Evolutionary conservation across 306 rosid genomes (phyloP), one percentile per base, ranked within the genome.

Genomic region (Gynostemma pentaphyllum): DNA sequence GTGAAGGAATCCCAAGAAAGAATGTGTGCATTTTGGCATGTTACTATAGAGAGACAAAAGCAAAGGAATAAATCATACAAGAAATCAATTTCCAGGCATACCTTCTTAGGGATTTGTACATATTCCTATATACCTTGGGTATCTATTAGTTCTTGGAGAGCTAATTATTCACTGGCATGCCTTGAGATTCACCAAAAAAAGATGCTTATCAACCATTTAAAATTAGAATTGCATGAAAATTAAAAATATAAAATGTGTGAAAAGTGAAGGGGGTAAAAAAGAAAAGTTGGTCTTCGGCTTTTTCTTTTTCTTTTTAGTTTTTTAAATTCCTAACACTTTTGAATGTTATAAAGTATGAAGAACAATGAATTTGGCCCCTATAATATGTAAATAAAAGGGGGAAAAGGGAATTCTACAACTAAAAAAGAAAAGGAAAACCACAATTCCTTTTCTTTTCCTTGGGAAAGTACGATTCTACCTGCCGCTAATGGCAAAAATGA

Each of bases 1-100:
- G 78, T 70, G 83, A 79, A 76, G 79, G 86, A 87, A 84, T 90
- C 94, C 94, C 95, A 81, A 86, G 81, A 80, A 72, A 84, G 86
- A 76, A 79, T 86, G 79, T 66, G 79, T 66, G 66, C 68, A 82
- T 82, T 82, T 82, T 84, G 88, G 90, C 90, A 87, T 85, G 88
- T 84, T 82, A 81, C 83, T 72, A 81, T 78, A 83, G 87, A 82
- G 75, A 79, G 85, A 82, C 86, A 82, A 75, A 62, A 62, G 72
- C 66, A 68, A 71, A 75, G 57, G 66, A 64, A 49, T 54, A 29
- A 45, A 44, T 75, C 66, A 78, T 72, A 80, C 49, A 39, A 62
- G 79, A 79, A 72, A 52, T 45, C 49, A 66, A 75, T 77, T 61
- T 82, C 70, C 70, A 74, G 80, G 79, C 75, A 80, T 82, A 73